Conservation (phyloP, 2,329 filamentous ascomycete genomes). For the Fusarium subglutinans region DNA sequence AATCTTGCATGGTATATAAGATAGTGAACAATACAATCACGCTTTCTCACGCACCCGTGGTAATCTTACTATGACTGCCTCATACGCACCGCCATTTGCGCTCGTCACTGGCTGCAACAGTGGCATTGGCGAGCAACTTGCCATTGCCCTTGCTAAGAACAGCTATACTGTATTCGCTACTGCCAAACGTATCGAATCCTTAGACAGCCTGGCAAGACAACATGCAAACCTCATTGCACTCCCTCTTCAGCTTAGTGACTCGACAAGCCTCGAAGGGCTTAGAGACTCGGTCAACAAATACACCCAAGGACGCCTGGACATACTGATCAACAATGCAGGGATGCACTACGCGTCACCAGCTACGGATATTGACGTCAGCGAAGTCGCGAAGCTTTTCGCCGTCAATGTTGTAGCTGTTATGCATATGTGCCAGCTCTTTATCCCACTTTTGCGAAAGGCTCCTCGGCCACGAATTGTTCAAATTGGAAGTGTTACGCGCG, state of each 20-base stretch:
- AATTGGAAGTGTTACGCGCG: background rate
- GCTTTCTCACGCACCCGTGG: fast-evolving
- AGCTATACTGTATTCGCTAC: background rate
- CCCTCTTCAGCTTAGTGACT: background rate
- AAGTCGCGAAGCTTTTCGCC: background rate
- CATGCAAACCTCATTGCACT: background rate
- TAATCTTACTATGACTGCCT: fast-evolving
- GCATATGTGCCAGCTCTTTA: background rate
- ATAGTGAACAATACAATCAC: fast-evolving
- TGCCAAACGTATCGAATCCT: background rate
- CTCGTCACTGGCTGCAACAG: background rate
- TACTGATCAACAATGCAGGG: background rate
- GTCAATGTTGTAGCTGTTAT: background rate
- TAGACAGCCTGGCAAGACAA: background rate
- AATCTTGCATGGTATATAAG: background rate
- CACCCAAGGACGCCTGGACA: background rate
- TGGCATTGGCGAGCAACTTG: background rate
- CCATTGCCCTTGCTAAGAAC: background rate
- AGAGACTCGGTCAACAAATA: background rate
- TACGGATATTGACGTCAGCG: background rate
- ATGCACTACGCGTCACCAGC: background rate
- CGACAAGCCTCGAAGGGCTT: fast-evolving
- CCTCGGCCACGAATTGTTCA: background rate
- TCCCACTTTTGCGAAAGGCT: background rate
- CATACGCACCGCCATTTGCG: fast-evolving